phyloP scores from a whole-genome alignment of 2,329 filamentous ascomycete species.

The Macrophomina phaseolina region DNA sequence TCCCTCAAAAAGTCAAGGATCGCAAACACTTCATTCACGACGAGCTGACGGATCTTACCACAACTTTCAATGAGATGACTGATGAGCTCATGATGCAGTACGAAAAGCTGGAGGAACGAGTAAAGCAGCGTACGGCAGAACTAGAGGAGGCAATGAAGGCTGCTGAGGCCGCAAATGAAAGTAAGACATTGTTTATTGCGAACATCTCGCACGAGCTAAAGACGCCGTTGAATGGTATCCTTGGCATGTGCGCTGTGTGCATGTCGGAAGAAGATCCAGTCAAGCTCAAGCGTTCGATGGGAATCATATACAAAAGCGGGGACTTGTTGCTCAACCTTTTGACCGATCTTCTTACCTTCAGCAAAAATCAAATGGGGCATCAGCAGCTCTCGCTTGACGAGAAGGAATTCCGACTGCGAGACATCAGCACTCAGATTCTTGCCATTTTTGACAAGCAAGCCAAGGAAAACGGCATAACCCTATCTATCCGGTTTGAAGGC shows the following conservation, averaged over 20 bases:
- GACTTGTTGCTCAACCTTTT: constrained; percentile 85
- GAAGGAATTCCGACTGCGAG: constrained; percentile 82
- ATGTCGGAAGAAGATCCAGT: constrained; percentile 86
- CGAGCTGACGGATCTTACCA: constrained; percentile 81
- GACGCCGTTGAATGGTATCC: constrained; percentile 88
- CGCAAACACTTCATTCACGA: constrained; percentile 78
- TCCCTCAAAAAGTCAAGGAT: constrained; percentile 81
- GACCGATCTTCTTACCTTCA: constrained; percentile 89
- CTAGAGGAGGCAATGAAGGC: constrained; percentile 89
- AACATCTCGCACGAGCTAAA: constrained; percentile 90
- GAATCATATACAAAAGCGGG: constrained; percentile 86
- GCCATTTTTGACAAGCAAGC: constrained; percentile 93
- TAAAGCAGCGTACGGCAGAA: constrained; percentile 80
- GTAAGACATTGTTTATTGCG: constrained; percentile 96
- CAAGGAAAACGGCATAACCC: constrained; percentile 75
- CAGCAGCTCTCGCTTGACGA: constrained; percentile 82
- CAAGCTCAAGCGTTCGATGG: constrained; percentile 80
- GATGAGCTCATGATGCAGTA: constrained; percentile 90
- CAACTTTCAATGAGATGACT: constrained; percentile 92
- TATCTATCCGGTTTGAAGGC: constrained; percentile 74
- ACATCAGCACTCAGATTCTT: constrained; percentile 80
- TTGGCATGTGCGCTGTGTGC: constrained; percentile 91
- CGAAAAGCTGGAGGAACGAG: constrained; percentile 80
- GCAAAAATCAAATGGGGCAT: constrained; percentile 85
- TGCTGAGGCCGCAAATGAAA: constrained; percentile 93